These are phyloP conservation scores for Blepharisma undulans DNA, from an alignment of 169 alveolate genomes.

Conservation along the genomic window DNA sequence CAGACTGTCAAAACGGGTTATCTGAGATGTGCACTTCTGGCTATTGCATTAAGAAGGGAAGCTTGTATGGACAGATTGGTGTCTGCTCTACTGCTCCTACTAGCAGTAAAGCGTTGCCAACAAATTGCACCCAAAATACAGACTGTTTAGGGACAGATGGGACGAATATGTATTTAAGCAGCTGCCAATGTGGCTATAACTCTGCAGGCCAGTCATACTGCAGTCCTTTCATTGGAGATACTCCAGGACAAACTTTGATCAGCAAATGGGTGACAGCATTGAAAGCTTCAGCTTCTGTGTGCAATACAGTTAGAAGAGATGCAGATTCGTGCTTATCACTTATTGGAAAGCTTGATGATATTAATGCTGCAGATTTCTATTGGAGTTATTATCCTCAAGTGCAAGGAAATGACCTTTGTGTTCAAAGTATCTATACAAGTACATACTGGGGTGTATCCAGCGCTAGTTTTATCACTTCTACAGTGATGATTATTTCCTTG, in stretches of 20 bases:
- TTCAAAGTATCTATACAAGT: not conserved
- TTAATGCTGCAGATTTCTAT: not conserved
- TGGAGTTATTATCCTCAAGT: not conserved
- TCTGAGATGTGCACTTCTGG: slow-evolving; percentile 14
- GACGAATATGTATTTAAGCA: not conserved
- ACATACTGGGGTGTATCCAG: not conserved
- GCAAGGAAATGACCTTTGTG: slow-evolving; percentile 22
- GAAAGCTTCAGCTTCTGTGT: not conserved
- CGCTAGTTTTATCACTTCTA: not conserved
- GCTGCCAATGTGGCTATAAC: slow-evolving; percentile 32
- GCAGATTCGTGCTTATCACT: not conserved
- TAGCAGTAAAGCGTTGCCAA: not conserved
- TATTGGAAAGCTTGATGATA: not conserved
- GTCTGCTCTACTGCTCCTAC: not conserved
- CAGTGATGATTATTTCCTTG: not conserved
- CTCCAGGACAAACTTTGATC: not conserved
- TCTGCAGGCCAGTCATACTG: not conserved
- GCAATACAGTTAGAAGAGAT: slow-evolving; percentile 27
- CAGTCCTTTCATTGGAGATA: slow-evolving; percentile 17
- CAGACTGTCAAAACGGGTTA: not conserved
- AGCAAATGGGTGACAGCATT: not conserved
- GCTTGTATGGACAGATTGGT: not conserved
- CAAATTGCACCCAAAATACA: not conserved
- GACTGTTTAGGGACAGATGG: slow-evolving; percentile 30
- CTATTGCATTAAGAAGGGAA: not conserved